These are phyloP conservation scores for Protomyces pachydermus DNA, from an alignment of 1,139 yeast species.

Conservation along the genomic window DNA sequence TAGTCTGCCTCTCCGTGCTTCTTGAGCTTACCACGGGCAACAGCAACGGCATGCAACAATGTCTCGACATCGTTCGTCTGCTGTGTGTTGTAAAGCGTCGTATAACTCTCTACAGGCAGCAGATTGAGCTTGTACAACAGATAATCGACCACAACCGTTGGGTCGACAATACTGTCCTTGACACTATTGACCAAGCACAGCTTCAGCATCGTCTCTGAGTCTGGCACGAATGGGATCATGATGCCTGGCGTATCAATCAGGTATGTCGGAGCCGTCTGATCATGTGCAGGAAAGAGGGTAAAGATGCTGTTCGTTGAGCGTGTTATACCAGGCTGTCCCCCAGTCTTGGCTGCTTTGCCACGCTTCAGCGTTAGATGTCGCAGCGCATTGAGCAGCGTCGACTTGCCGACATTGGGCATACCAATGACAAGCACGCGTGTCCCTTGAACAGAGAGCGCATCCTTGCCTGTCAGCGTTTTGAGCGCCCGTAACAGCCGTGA, in stretches of 20 bases:
- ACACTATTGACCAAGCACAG: slow-evolving; percentile 74
- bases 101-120: slow-evolving; percentile 38
- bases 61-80: slow-evolving; percentile 75
- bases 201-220: slow-evolving; percentile 68
- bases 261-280: slow-evolving; percentile 59
- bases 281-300: slow-evolving; percentile 43
- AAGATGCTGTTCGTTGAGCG: slow-evolving; percentile 73
- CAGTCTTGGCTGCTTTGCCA: slow-evolving; percentile 71
- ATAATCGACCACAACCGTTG: slow-evolving; percentile 82
- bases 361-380: slow-evolving; percentile 52
- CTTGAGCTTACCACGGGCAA: slow-evolving; percentile 36
- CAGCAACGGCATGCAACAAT: slow-evolving; percentile 55
- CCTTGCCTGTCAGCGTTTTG: not conserved
- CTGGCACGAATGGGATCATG: slow-evolving; percentile 53
- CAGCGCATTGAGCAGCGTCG: slow-evolving; percentile 75
- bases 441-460: slow-evolving; percentile 56
- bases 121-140: slow-evolving; percentile 64
- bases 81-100: slow-evolving; percentile 45
- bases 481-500: slow-evolving; percentile 3
- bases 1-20: slow-evolving; percentile 32
- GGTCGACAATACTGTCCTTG: slow-evolving; percentile 66
- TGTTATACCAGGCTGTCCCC: slow-evolving; percentile 89
- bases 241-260: slow-evolving; percentile 86
- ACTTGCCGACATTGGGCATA: slow-evolving; percentile 97
- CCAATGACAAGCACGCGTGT: slow-evolving; percentile 73